phyloP scores from a whole-genome alignment of 495 filamentous ascomycete genomes.

The Hypomontagnella monticulosa region DNA sequence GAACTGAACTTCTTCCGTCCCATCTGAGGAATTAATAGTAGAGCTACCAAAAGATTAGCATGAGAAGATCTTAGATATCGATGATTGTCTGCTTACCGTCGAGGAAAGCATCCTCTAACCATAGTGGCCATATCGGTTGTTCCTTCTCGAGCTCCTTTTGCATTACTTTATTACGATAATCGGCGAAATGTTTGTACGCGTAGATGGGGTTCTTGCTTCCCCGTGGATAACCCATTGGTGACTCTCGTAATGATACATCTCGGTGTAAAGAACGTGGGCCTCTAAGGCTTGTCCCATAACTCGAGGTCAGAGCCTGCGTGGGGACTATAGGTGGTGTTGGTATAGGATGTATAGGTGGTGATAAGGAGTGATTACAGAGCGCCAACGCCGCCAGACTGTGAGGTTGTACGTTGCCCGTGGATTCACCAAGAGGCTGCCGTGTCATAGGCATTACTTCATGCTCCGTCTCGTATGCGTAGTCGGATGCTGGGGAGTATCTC shows the following conservation, averaged over 20 bases:
- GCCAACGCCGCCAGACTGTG: conserved; percentile 50
- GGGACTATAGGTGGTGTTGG: conserved; percentile 55
- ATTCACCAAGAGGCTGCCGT: conserved; percentile 59
- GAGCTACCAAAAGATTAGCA: conserved; percentile 63
- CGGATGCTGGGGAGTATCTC: conserved; percentile 43
- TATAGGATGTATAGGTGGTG: conserved; percentile 50
- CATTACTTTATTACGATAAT: conserved; percentile 74
- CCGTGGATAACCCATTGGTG: conserved; percentile 55
- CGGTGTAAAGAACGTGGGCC: conserved; percentile 48
- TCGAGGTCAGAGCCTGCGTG: conserved; percentile 53
- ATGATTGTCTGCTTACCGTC: conserved; percentile 69
- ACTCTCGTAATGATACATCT: conserved; percentile 47
- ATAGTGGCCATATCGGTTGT: conserved; percentile 76
- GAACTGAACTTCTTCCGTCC: conserved; percentile 80
- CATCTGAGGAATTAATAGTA: conserved; percentile 83
- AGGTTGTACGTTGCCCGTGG: conserved; percentile 60
- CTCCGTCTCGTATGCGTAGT: conserved; percentile 46
- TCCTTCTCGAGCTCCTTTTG: conserved; percentile 59
- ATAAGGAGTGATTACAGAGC: conserved; percentile 52
- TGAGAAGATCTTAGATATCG: background rate
- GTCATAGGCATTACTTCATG: conserved; percentile 42
- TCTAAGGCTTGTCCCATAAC: conserved; percentile 48
- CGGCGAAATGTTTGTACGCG: conserved; percentile 66
- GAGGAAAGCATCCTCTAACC: conserved; percentile 87
- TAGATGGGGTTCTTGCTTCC: conserved; percentile 61